These are phyloP conservation scores for Russula ochroleuca DNA, from an alignment of 768 basidiomycete species.

Conservation along the genomic window DNA sequence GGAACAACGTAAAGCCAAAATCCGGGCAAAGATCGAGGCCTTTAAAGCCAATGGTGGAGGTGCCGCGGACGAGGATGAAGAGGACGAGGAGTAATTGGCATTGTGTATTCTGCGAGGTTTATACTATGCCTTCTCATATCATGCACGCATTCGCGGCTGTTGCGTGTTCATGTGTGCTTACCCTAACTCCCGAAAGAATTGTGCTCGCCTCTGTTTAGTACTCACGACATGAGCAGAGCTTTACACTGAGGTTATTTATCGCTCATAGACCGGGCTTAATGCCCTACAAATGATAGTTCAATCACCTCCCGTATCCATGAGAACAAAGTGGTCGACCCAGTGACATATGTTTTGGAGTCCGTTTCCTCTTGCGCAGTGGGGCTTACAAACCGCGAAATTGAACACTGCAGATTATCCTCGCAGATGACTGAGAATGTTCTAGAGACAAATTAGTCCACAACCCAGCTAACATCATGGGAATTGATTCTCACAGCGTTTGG, in stretches of 20 bases:
- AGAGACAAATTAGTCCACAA: background rate
- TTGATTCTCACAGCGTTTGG: constrained; percentile 57
- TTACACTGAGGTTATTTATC: background rate
- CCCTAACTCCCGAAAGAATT: background rate
- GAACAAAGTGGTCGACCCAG: constrained; percentile 16
- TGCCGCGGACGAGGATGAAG: constrained; percentile 43
- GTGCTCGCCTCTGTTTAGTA: background rate
- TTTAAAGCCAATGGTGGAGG: constrained; percentile 67
- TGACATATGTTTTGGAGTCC: constrained; percentile 10
- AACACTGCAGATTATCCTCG: constrained; percentile 19
- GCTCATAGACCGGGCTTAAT: background rate
- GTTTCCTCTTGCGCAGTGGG: constrained; percentile 12
- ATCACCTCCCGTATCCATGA: constrained; percentile 23
- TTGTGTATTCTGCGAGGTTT: background rate
- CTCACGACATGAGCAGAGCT: background rate
- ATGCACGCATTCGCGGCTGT: background rate
- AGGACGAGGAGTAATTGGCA: constrained; percentile 44
- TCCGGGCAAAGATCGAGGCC: constrained; percentile 84
- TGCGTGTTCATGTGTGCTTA: constrained; percentile 2
- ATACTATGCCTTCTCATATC: constrained; percentile 2
- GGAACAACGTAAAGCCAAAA: constrained; percentile 72
- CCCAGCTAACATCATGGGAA: background rate
- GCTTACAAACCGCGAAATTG: constrained; percentile 14
- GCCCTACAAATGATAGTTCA: constrained; percentile 14
- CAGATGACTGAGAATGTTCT: constrained; percentile 18